Conservation (phyloP, 73 alveolate genomes). For the Tetrahymena borealis region DNA sequence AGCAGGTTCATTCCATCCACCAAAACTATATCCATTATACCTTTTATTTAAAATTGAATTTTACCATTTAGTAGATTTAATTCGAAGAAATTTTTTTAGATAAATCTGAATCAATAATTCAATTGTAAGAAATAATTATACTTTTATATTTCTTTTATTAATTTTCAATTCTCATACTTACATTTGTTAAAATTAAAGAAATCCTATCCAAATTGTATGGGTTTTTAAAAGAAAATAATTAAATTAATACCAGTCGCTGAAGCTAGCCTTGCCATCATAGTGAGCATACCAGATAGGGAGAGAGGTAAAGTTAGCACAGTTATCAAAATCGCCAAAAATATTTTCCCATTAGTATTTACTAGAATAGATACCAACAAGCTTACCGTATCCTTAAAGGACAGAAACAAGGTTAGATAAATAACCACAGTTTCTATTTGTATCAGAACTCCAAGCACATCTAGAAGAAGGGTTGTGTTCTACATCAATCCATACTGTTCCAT, state of each 20-base stretch:
- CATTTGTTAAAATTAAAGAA: too few species aligned
- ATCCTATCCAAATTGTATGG: too few species aligned
- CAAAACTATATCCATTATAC: slow-evolving; percentile 40
- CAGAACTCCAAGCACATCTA: slow-evolving; percentile 56
- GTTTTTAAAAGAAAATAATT: too few species aligned
- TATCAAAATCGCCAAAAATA: slow-evolving; percentile 54
- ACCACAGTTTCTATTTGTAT: slow-evolving; percentile 46
- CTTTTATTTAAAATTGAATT: not conserved
- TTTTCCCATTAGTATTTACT: slow-evolving; percentile 58
- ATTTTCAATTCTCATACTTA: too few species aligned
- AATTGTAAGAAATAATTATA: too few species aligned
- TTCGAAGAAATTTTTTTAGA: too few species aligned
- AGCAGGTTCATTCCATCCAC: slow-evolving; percentile 70
- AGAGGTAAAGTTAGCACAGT: slow-evolving; percentile 42
- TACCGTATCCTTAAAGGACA: slow-evolving; percentile 46
- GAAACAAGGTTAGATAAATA: slow-evolving; percentile 39
- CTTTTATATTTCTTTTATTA: too few species aligned
- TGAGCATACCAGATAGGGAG: slow-evolving; percentile 83
- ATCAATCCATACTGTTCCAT: slow-evolving; percentile 72
- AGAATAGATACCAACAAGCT: slow-evolving; percentile 54
- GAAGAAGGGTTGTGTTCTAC: slow-evolving; percentile 65
- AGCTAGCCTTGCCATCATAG: slow-evolving; percentile 49
- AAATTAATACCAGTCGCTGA: not conserved
- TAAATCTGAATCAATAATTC: too few species aligned
- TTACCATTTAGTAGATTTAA: too few species aligned